phyloP scores from a whole-genome alignment of 2,329 filamentous ascomycete species.

The Akanthomyces lecanii region DNA sequence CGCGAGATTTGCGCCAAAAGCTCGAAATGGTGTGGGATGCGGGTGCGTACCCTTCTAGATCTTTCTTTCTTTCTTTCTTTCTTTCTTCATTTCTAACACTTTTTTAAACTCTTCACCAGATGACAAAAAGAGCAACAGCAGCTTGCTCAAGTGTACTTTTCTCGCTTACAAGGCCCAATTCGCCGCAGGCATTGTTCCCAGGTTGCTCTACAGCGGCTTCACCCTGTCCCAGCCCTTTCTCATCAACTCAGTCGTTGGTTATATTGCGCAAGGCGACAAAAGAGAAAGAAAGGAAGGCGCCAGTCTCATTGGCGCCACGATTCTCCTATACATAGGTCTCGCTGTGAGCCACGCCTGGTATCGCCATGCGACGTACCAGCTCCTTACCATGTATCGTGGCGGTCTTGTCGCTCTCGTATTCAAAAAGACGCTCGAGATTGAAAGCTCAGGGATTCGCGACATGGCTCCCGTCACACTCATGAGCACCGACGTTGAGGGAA shows the following conservation, averaged over 20 bases:
- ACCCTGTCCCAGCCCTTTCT: slow-evolving; percentile 44
- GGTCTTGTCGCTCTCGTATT: slow-evolving; percentile 44
- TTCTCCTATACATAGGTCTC: slow-evolving; percentile 39
- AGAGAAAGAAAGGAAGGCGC: slow-evolving; percentile 26
- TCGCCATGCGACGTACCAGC: slow-evolving; percentile 33
- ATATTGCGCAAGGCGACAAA: slow-evolving; percentile 26
- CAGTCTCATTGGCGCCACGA: slow-evolving; percentile 38
- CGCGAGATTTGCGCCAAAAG: slow-evolving; percentile 19
- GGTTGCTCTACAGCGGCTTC: slow-evolving; percentile 37
- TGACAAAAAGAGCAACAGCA: slow-evolving; percentile 21
- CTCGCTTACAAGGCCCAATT: slow-evolving; percentile 29
- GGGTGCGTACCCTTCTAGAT: slow-evolving; percentile 14
- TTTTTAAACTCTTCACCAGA: slow-evolving; percentile 15
- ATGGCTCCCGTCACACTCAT: slow-evolving; percentile 41
- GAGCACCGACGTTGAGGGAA: slow-evolving; percentile 40
- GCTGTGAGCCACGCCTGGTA: slow-evolving; percentile 32
- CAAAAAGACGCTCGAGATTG: slow-evolving; percentile 38
- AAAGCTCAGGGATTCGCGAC: slow-evolving; percentile 27
- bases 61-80: too few relatives aligned
- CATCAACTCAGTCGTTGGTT: slow-evolving; percentile 32
- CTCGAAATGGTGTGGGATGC: slow-evolving; percentile 25
- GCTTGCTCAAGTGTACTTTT: slow-evolving; percentile 27
- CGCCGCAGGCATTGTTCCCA: slow-evolving; percentile 31
- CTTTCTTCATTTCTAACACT: too few relatives aligned
- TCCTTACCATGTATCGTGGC: slow-evolving; percentile 34